Conservation (phyloP, 2,329 filamentous ascomycete genomes). For the Thielaviopsis ethacetica region DNA sequence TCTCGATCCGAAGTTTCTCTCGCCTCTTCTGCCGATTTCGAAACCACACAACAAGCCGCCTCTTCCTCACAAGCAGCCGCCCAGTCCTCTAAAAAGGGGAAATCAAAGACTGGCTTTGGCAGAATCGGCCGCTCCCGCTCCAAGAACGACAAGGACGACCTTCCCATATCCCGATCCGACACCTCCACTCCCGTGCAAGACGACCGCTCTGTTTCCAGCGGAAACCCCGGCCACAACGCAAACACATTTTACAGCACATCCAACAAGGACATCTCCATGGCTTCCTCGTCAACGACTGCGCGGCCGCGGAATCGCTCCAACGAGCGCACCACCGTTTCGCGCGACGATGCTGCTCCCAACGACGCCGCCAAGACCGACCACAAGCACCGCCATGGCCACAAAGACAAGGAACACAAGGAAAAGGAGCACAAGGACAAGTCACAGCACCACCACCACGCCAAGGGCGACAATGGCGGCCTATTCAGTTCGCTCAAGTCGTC, state of each 20-base stretch:
- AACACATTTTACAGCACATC: background rate
- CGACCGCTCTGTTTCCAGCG: constrained; percentile 9
- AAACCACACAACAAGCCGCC: constrained; percentile 17
- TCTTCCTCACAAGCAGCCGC: background rate
- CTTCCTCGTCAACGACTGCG: constrained; percentile 22
- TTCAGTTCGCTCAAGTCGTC: constrained; percentile 59
- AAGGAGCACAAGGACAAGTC: constrained; percentile 24
- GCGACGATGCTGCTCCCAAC: constrained; percentile 21
- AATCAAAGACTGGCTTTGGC: constrained; percentile 36
- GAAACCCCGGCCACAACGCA: background rate
- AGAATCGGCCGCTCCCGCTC: constrained; percentile 36
- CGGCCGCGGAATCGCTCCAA: constrained; percentile 52
- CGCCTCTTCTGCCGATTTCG: constrained; percentile 31
- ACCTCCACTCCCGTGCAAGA: constrained; percentile 8
- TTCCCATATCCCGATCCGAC: constrained; percentile 4
- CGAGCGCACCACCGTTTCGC: constrained; percentile 37
- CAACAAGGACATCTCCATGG: constrained; percentile 2
- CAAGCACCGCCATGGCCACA: constrained; percentile 25
- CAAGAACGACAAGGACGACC: constrained; percentile 31
- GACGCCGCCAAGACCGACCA: constrained; percentile 14
- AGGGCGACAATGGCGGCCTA: constrained; percentile 24
- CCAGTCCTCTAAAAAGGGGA: constrained; percentile 26
- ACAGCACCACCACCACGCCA: constrained; percentile 29
- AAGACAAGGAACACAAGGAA: constrained; percentile 21
- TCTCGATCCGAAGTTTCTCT: constrained; percentile 37